phyloP scores from a whole-genome alignment of 345 rosid species.

The Brassica juncea region DNA sequence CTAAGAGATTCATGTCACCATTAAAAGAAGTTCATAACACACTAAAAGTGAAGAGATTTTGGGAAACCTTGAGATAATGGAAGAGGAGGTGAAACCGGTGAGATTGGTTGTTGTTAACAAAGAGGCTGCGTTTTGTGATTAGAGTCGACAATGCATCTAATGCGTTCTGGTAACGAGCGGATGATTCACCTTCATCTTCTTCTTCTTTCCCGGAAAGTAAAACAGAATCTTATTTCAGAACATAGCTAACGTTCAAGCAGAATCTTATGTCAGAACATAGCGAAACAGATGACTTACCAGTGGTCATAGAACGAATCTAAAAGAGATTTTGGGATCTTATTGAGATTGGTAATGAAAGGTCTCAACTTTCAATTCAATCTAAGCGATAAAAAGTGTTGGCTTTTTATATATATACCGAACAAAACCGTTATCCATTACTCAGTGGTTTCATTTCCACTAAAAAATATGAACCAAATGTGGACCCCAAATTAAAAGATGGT shows the following conservation, averaged over 20 bases:
- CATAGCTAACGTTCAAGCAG: not conserved
- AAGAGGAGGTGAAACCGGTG: slow-evolving; percentile 72
- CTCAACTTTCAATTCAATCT: slow-evolving; percentile 14
- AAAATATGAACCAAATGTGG: slow-evolving; percentile 11
- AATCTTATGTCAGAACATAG: not conserved
- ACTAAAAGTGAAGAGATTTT: not conserved
- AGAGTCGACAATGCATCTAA: slow-evolving; percentile 84
- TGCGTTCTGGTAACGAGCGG: slow-evolving; percentile 56
- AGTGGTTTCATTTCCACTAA: slow-evolving; percentile 28
- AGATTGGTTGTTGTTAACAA: slow-evolving; percentile 57
- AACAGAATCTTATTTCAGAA: no score
- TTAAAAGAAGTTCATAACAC: slow-evolving; percentile 5
- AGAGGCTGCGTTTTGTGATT: slow-evolving; percentile 75
- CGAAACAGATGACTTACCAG: slow-evolving; percentile 3
- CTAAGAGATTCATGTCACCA: slow-evolving; percentile 35
- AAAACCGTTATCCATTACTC: slow-evolving; percentile 39
- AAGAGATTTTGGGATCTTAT: slow-evolving; percentile 11
- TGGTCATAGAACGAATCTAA: slow-evolving; percentile 26
- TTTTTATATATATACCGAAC: slow-evolving; percentile 34
- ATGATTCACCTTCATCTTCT: slow-evolving; percentile 43
- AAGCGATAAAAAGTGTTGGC: slow-evolving; percentile 20
- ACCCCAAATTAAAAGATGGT: not conserved
- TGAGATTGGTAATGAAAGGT: slow-evolving; percentile 36
- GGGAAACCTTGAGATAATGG: slow-evolving; percentile 69
- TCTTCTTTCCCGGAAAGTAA: not conserved